Evolutionary conservation across 2,329 filamentous ascomycete genomes (phyloP), one percentile per base, ranked within the genome.

Genomic region (Fusarium austroafricanum): DNA sequence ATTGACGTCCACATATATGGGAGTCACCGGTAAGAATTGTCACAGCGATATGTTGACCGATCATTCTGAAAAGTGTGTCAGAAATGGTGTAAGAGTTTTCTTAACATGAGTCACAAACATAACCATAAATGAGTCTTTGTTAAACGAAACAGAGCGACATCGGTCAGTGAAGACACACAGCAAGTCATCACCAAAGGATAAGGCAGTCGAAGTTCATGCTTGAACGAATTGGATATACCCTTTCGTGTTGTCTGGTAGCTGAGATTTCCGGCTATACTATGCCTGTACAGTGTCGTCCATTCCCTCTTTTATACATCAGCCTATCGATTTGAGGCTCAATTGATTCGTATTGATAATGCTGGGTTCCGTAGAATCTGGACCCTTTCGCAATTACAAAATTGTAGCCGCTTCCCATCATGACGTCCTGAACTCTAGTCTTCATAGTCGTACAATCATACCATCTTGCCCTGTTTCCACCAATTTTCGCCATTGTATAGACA

Each of bases 371-470:
- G 20, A 37, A 42, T 10, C 5, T 9, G 9, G 26, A 46, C 21
- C n/a, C 35, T 28, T 51, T 18, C 18, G 4, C 17, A 23, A 66
- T 61, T 56, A 43, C 10, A 40, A 46, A 58, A 9, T 14, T 29
- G 20, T 40, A 10, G 26, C 38, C 5, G n/a, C 35, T 43, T 46
- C n/a, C 31, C 17, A 33, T 47, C 33, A 26, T 39, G 28, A 51
- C 5, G 10, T 35, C 11, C 18, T 21, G 29, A 8, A 6, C 9
- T 29, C 37, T 26, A 39, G n/a, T 37, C 37, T 26, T 14, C n/a
- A 42, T 64, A 64, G 15, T 64, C 44, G 23, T 65, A 60, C 53
- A 64, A 39, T 46, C 26, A 12, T 53, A 4, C n/a, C 7, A 9
- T 6, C n/a, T 15, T 11, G 8, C 10, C 4, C 6, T 12, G 15